Conservation (phyloP, 306 rosid species). For the Cicer arietinum region DNA sequence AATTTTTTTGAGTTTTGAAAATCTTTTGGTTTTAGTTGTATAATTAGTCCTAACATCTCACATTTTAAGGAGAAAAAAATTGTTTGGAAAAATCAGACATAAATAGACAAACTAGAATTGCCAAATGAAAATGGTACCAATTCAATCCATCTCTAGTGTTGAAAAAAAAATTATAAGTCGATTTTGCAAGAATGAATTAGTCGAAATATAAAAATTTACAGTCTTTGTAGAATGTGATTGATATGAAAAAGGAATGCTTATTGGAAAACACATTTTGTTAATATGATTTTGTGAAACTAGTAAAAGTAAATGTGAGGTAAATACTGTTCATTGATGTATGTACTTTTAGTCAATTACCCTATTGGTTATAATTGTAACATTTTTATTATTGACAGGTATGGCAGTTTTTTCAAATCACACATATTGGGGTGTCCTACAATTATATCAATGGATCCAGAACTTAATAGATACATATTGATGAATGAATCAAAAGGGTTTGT, state of each 20-base stretch:
- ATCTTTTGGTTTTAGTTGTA: background rate
- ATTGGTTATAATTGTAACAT: constrained; percentile 36
- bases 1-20: background rate
- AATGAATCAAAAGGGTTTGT: constrained; percentile 94
- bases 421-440: constrained; percentile 95
- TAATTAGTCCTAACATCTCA: no score
- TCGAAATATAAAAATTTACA: background rate
- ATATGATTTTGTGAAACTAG: constrained; percentile 36
- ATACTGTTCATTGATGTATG: constrained; percentile 41
- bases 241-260: constrained; percentile 3
- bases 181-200: background rate
- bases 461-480: constrained; percentile 82
- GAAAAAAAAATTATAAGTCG: no score
- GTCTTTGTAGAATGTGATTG: background rate
- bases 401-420: constrained; percentile 95
- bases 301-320: constrained; percentile 44
- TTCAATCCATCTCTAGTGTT: no score
- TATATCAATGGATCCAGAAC: constrained; percentile 97
- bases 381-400: constrained; percentile 65
- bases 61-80: no score
- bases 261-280: constrained; percentile 28
- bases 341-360: constrained; percentile 43
- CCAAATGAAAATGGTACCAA: no score
- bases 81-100: no score
- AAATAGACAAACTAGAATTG: no score